Evolutionary conservation across 75 land plant genomes (phyloP).

Genomic region (Isoetes taiwanensis): DNA sequence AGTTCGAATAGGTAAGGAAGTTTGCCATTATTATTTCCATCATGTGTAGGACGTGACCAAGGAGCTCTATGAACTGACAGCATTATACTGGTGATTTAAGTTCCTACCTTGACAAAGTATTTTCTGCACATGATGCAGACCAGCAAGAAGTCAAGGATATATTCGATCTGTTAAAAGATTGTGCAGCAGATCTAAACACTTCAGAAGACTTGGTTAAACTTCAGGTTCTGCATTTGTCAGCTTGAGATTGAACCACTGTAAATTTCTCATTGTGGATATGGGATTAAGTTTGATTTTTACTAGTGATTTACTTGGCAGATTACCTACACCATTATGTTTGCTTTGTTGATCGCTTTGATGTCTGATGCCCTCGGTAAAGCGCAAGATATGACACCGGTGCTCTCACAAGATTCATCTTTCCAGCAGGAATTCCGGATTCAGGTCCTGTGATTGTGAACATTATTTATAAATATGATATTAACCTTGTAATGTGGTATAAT

Average conservation of each 20-base stretch:
- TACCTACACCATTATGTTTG: conserved; percentile 59
- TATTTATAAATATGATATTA: neutral
- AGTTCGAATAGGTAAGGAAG: conserved; percentile 58
- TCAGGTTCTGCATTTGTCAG: conserved; percentile 44
- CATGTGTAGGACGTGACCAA: neutral
- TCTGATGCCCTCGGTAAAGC: conserved; percentile 78
- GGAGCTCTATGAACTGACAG: neutral
- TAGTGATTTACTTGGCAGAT: conserved; percentile 34
- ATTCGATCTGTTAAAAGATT: conserved; percentile 53
- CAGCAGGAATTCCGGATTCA: conserved; percentile 55
- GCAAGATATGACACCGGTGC: conserved; percentile 45
- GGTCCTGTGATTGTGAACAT: neutral
- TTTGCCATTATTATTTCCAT: neutral
- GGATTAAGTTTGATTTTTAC: neutral
- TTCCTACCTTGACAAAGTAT: neutral
- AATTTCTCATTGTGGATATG: too few species aligned
- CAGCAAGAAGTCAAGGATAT: conserved; percentile 76
- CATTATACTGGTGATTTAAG: neutral
- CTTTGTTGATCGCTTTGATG: conserved; percentile 55
- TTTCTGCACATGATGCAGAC: conserved; percentile 27
- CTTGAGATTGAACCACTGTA: too few species aligned
- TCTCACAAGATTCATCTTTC: conserved; percentile 45
- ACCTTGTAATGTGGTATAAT: too few species aligned
- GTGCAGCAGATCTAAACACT: conserved; percentile 31
- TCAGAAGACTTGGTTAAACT: conserved; percentile 27